Conservation (phyloP, 2,329 filamentous ascomycete genomes). For the Aspergillus cejpii region DNA sequence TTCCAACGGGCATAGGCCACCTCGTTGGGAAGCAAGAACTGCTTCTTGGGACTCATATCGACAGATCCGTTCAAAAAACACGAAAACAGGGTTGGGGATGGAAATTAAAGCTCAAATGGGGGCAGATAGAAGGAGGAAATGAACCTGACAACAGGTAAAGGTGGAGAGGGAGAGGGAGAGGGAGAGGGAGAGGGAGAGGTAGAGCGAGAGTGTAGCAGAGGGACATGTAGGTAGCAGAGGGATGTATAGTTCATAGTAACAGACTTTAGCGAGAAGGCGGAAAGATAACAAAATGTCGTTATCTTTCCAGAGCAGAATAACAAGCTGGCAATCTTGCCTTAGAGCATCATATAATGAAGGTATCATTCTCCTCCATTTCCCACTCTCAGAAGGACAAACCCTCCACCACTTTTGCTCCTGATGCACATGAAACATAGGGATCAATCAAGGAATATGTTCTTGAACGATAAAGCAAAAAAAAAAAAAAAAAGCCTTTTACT, state of each 20-base stretch:
- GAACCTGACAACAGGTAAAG: not conserved
- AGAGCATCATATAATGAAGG: not conserved
- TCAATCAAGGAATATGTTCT: not conserved
- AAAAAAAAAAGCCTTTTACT: not conserved
- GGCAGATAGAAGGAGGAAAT: not conserved
- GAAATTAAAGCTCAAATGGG: not conserved
- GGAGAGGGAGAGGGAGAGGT: not conserved
- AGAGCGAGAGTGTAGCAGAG: too few relatives aligned
- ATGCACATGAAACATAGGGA: too few relatives aligned
- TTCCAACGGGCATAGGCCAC: slow-evolving; percentile 16
- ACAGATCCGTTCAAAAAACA: not conserved
- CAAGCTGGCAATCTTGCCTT: not conserved
- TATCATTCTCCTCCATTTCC: not conserved
- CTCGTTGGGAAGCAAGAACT: slow-evolving; percentile 15
- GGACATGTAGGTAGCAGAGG: too few relatives aligned
- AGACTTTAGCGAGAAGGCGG: too few relatives aligned
- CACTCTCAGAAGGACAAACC: not conserved
- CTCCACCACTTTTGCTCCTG: not conserved
- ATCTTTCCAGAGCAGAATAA: not conserved
- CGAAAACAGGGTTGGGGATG: not conserved
- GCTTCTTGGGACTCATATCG: slow-evolving; percentile 11
- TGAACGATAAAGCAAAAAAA: not conserved
- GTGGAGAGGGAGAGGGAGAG: not conserved
- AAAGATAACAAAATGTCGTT: too few relatives aligned
- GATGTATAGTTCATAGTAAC: too few relatives aligned